Evolutionary conservation across 129 eudicot species (phyloP), one percentile per base, ranked within the genome.

Genomic region (Smallanthus sonchifolius): DNA sequence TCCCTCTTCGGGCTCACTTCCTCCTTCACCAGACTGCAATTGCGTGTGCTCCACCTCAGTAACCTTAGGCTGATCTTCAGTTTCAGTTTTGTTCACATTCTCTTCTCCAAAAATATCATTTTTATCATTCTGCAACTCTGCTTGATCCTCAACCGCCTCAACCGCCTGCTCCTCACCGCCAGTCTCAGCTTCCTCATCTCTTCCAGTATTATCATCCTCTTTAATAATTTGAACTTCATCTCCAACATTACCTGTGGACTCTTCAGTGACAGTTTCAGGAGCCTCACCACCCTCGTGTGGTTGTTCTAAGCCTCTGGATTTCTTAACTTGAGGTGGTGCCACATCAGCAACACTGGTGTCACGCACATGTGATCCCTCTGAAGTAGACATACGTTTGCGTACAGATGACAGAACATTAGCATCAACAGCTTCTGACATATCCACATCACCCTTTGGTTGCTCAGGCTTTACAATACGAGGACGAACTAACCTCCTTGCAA

Each of bases 1-100:
- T 39, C 97, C 98, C 73, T 88, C 98, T 81, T 93, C 98, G 62
- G 86, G 76, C 2, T 93, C 98, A 65, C 84, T 86, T 34, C 66
- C 88, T 44, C 74, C 77, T 78, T 90, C 98, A 14, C 60, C 72
- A 9, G 81, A 81, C 79, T 79, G 87, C 66, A 59, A 69, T 32
- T 75, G 83, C 17, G 86, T 90, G 37, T 79, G 83, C 85, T 86
- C 96, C 34, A 77, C 54, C 75, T 83, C 84, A 9, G 57, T 39
- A 24, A 69, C 45, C 35, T 78, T 77, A 7, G 76, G 35, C 17
- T 70, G 86, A 71, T 86, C 87, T 43, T 92, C 95, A 35, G 88
- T 73, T 38, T 60, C 66, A 32, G 66, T 60, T 60, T 69, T 79
- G 51, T 67, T 89, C 44, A 75, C 49, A 54, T 35, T 73, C 65